These are phyloP conservation scores for Guyanaporus albipodus DNA, from an alignment of 768 basidiomycete genomes.

Conservation along the genomic window DNA sequence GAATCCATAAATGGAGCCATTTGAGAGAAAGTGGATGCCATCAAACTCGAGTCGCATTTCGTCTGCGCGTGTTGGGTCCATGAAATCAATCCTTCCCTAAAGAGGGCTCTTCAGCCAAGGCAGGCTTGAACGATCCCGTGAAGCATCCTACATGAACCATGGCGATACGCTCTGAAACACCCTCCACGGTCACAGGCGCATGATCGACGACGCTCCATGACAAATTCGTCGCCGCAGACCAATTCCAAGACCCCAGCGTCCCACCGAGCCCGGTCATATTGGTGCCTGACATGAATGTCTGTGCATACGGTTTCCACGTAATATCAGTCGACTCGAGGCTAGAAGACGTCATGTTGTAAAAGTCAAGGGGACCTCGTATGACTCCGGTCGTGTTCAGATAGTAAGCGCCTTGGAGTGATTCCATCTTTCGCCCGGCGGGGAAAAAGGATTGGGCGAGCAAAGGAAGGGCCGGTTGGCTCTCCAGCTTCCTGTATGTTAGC, in stretches of 20 bases:
- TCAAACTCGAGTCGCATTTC: slow-evolving; percentile 70
- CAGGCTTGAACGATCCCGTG: neutral
- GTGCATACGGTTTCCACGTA: slow-evolving; percentile 50
- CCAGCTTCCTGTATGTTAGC: slow-evolving; percentile 39
- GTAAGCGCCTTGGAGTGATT: slow-evolving; percentile 52
- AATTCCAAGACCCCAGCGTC: slow-evolving; percentile 61
- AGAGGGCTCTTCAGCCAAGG: neutral
- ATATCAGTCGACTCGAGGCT: slow-evolving; percentile 34
- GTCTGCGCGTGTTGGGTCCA: slow-evolving; percentile 45
- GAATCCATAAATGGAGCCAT: slow-evolving; percentile 75
- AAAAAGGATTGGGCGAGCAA: slow-evolving; percentile 50
- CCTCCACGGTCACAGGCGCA: slow-evolving; percentile 35
- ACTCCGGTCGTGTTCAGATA: slow-evolving; percentile 78
- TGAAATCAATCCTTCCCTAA: slow-evolving; percentile 73
- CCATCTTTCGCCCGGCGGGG: slow-evolving; percentile 40
- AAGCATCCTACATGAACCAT: slow-evolving; percentile 58
- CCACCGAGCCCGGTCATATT: slow-evolving; percentile 50
- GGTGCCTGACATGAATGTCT: slow-evolving; percentile 44
- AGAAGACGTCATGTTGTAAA: slow-evolving; percentile 60
- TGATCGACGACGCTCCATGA: slow-evolving; percentile 67
- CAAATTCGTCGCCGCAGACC: slow-evolving; percentile 59
- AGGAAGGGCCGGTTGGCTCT: slow-evolving; percentile 38
- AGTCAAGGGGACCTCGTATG: slow-evolving; percentile 57
- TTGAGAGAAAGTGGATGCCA: slow-evolving; percentile 68
- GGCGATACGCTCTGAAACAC: slow-evolving; percentile 46